Evolutionary conservation across 2,329 filamentous ascomycete species (phyloP).

Genomic region (Xylariales sp.): DNA sequence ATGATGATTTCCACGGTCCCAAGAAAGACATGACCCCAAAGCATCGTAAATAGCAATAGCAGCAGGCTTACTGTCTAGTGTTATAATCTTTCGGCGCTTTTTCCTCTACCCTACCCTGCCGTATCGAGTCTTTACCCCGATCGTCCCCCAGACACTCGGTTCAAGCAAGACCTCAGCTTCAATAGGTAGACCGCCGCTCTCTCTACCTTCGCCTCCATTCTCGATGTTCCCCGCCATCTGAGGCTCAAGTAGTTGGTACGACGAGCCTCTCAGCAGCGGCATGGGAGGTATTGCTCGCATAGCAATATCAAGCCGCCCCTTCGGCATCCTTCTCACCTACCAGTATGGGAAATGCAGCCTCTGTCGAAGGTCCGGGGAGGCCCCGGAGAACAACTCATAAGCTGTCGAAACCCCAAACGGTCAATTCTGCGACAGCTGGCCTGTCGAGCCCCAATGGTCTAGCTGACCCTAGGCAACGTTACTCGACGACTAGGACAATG

Average conservation of each 20-base stretch:
- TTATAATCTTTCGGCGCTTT: too few species aligned
- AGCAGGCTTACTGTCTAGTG: too few species aligned
- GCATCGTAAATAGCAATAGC: too few species aligned
- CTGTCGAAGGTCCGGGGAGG: constrained; percentile 36
- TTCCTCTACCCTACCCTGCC: too few species aligned
- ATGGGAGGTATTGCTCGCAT: neutral
- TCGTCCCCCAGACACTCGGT: neutral
- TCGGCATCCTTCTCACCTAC: constrained; percentile 19
- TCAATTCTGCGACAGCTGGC: constrained; percentile 36
- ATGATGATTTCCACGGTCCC: too few species aligned
- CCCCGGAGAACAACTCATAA: constrained; percentile 37
- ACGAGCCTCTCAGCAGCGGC: neutral
- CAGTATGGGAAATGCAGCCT: constrained; percentile 48
- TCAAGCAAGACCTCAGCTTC: neutral
- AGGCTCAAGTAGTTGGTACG: neutral
- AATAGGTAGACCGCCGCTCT: neutral
- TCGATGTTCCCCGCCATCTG: neutral
- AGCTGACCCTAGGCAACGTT: constrained; percentile 26
- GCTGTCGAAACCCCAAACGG: constrained; percentile 46
- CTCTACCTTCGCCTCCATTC: neutral
- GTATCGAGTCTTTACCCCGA: too few species aligned
- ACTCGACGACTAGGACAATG: constrained; percentile 23
- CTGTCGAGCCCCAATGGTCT: constrained; percentile 33
- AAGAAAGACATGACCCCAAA: too few species aligned
- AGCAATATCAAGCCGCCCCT: constrained; percentile 3